phyloP scores from a whole-genome alignment of 345 rosid species.

The Hibiscus mutabilis region DNA sequence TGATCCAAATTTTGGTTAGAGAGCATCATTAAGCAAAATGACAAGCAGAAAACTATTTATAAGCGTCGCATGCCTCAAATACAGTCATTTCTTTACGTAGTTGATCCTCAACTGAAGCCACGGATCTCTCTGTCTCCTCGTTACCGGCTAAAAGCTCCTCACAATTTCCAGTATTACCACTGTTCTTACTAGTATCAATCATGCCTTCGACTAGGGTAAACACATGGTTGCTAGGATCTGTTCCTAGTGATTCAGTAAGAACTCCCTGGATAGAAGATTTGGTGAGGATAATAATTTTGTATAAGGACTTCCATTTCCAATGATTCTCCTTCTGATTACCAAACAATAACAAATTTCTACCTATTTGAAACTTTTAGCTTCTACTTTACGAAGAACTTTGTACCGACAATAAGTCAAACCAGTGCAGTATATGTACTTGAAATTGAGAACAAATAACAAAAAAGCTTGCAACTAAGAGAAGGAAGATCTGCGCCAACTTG shows the following conservation, averaged over 20 bases:
- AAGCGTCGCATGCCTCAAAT: constrained; percentile 55
- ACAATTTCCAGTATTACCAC: constrained; percentile 31
- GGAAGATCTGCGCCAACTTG: background rate
- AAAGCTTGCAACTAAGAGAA: background rate
- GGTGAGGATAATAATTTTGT: no score
- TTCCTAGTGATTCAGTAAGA: constrained; percentile 58
- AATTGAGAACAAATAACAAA: background rate
- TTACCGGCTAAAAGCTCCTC: constrained; percentile 69
- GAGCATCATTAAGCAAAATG: background rate
- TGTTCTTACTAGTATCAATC: constrained; percentile 50
- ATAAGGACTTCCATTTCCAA: constrained; percentile 1
- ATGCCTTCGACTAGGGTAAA: constrained; percentile 64
- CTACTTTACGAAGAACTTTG: background rate
- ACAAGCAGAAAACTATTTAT: background rate
- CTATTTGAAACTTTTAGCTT: constrained; percentile 6
- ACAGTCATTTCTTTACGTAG: constrained; percentile 86
- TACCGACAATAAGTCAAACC: background rate
- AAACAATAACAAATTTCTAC: background rate
- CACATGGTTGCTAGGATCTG: constrained; percentile 36
- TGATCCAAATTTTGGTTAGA: constrained; percentile 10
- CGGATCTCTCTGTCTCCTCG: constrained; percentile 69
- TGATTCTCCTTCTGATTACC: background rate
- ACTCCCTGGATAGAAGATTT: constrained; percentile 53
- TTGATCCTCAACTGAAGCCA: constrained; percentile 84
- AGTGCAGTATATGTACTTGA: background rate